Percentiles rank a stretch among this genome's conserved stretches.
Evolutionary conservation across 805 yeast genomes (phyloP).

Genomic region (Torulaspora franciscae): DNA sequence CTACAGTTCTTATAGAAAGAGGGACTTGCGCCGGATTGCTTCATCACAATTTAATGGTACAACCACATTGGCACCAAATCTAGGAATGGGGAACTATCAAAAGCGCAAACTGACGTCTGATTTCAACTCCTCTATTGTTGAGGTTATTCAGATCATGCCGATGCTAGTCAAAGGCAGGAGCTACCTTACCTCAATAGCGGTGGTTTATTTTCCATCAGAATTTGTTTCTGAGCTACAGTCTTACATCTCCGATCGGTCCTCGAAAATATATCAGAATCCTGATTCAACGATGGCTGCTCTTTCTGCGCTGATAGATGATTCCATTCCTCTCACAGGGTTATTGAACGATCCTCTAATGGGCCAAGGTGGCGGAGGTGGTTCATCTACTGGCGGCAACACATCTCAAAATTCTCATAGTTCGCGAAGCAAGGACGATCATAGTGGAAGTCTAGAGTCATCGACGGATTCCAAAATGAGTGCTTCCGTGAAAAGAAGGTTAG

Average conservation of each 20-base stretch:
- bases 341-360: slow-evolving; percentile 29
- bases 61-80: slow-evolving; percentile 7
- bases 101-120: background rate
- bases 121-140: slow-evolving; percentile 7
- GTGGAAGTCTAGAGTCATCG: slow-evolving; percentile 9
- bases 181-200: slow-evolving; percentile 82
- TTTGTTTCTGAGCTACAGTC: slow-evolving; percentile 47
- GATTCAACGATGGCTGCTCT: slow-evolving; percentile 53
- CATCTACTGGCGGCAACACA: background rate
- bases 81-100: background rate
- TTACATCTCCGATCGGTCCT: slow-evolving; percentile 46
- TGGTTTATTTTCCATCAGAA: slow-evolving; percentile 67
- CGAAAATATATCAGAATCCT: slow-evolving; percentile 58
- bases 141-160: slow-evolving; percentile 67
- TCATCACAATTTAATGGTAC: background rate
- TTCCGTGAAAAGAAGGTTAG: slow-evolving; percentile 10
- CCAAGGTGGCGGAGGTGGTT: slow-evolving; percentile 13
- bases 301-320: slow-evolving; percentile 61
- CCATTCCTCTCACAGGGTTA: slow-evolving; percentile 25
- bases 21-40: background rate
- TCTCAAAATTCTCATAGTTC: background rate
- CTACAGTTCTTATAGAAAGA: background rate
- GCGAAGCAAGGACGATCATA: background rate
- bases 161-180: slow-evolving; percentile 51
- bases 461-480: background rate